Conservation (phyloP, 345 rosid genomes). For the Acer yangbiense region DNA sequence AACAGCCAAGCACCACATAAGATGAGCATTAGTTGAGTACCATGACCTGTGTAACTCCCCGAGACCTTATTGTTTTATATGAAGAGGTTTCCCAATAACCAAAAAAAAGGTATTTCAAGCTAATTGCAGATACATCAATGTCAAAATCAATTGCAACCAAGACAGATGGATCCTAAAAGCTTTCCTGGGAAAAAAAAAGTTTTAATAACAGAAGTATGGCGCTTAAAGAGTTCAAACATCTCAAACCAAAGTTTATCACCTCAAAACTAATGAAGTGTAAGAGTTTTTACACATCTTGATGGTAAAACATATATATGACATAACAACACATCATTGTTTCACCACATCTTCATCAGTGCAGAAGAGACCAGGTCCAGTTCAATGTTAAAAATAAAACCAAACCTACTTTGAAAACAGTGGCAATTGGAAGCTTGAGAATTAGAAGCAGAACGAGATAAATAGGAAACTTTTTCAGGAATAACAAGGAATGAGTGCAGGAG, state of each 20-base stretch:
- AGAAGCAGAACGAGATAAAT: conserved; percentile 7
- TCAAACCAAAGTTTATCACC: background rate
- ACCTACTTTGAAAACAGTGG: conserved; percentile 9
- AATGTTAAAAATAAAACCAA: conserved; percentile 10
- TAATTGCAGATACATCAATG: background rate
- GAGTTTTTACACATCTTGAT: background rate
- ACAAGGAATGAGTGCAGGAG: background rate
- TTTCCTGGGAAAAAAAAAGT: background rate
- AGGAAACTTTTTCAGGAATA: background rate
- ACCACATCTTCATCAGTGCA: background rate
- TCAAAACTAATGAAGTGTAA: background rate
- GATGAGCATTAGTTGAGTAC: background rate
- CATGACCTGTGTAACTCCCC: background rate
- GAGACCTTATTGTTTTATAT: background rate
- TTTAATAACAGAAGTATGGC: background rate
- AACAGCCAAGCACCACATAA: conserved; percentile 10
- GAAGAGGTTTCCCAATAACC: background rate
- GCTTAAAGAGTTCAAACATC: background rate
- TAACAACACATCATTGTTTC: conserved; percentile 7
- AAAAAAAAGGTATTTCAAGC: background rate
- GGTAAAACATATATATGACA: conserved; percentile 1
- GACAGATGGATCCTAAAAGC: background rate
- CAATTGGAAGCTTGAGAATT: conserved; percentile 15
- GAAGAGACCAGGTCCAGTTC: background rate
- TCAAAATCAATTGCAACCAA: background rate